phyloP scores from a whole-genome alignment of 352 stramenopile species.

The Pythium aristosporum region DNA sequence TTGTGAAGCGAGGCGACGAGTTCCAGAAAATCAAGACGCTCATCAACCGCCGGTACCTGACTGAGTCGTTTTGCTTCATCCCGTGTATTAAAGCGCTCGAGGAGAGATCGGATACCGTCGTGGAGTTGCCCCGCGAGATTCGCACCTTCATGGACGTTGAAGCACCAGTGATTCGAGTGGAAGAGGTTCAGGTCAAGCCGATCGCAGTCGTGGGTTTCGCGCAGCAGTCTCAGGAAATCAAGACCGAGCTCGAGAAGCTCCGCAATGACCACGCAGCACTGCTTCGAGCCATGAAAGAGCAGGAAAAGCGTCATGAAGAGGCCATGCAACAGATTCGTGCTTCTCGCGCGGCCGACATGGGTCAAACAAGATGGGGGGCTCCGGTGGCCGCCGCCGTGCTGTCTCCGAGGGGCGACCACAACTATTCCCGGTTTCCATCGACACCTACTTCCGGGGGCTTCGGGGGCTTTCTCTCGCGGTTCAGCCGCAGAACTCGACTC shows the following conservation, averaged over 20 bases:
- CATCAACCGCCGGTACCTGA: slow-evolving; percentile 20
- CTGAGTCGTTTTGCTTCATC: slow-evolving; percentile 18
- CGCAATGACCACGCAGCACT: background rate
- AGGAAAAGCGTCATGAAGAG: slow-evolving; percentile 1
- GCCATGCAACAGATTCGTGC: background rate
- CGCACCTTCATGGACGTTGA: background rate
- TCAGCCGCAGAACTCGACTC: no score
- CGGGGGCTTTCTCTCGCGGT: no score
- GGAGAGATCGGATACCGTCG: slow-evolving; percentile 13
- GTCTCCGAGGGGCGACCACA: background rate
- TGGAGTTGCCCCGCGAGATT: slow-evolving; percentile 5
- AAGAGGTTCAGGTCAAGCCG: background rate
- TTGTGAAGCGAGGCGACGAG: slow-evolving; percentile 1
- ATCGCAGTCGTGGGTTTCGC: background rate
- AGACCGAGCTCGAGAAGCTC: background rate
- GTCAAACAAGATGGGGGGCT: background rate
- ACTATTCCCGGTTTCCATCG: background rate
- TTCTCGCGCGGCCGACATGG: background rate
- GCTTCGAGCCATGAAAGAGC: background rate
- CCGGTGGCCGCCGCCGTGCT: background rate
- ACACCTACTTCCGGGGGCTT: background rate
- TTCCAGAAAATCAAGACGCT: slow-evolving; percentile 14
- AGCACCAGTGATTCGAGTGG: background rate
- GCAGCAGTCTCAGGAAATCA: background rate
- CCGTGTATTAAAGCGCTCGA: slow-evolving; percentile 18